Percentiles rank a stretch among this genome's conserved stretches.
phyloP scores from a whole-genome alignment of 768 basidiomycete species.

The Tubosaeta sp. region DNA sequence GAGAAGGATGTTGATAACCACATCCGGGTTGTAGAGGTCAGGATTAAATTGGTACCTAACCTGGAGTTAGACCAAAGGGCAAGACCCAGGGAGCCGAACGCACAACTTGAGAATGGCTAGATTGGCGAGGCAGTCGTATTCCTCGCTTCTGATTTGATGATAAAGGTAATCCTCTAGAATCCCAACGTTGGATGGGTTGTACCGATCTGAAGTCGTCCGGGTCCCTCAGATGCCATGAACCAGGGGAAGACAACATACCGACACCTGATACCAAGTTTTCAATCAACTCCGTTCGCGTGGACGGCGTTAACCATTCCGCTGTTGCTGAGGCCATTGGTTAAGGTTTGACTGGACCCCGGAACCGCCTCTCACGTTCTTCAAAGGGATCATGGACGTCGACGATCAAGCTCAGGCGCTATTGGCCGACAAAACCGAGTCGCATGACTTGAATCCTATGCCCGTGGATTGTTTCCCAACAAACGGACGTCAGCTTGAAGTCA shows the following conservation, averaged over 20 bases:
- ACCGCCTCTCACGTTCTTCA: neutral
- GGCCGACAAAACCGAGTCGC: slow-evolving; percentile 2
- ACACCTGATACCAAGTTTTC: slow-evolving; percentile 90
- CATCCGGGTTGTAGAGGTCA: slow-evolving; percentile 87
- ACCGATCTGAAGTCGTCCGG: slow-evolving; percentile 65
- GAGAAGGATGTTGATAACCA: slow-evolving; percentile 91
- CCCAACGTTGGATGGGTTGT: slow-evolving; percentile 91
- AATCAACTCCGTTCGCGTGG: slow-evolving; percentile 80
- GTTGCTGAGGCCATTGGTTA: slow-evolving; percentile 33
- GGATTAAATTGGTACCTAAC: slow-evolving; percentile 93
- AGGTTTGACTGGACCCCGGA: slow-evolving; percentile 6
- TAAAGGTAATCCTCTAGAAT: slow-evolving; percentile 97
- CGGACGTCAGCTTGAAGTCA: neutral
- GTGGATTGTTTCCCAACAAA: slow-evolving; percentile 5
- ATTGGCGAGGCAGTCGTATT: slow-evolving; percentile 94
- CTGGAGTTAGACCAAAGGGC: neutral
- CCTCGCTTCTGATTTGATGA: slow-evolving; percentile 85
- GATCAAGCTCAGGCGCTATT: slow-evolving; percentile 1
- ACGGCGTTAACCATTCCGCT: slow-evolving; percentile 67
- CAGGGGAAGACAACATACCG: slow-evolving; percentile 44
- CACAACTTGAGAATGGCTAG: slow-evolving; percentile 92
- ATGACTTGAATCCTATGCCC: slow-evolving; percentile 7
- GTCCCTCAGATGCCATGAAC: neutral
- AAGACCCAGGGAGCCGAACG: slow-evolving; percentile 14
- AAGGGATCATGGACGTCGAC: slow-evolving; percentile 15